Evolutionary conservation across 352 stramenopile species (phyloP).

Genomic region (Phytophthora constricta): DNA sequence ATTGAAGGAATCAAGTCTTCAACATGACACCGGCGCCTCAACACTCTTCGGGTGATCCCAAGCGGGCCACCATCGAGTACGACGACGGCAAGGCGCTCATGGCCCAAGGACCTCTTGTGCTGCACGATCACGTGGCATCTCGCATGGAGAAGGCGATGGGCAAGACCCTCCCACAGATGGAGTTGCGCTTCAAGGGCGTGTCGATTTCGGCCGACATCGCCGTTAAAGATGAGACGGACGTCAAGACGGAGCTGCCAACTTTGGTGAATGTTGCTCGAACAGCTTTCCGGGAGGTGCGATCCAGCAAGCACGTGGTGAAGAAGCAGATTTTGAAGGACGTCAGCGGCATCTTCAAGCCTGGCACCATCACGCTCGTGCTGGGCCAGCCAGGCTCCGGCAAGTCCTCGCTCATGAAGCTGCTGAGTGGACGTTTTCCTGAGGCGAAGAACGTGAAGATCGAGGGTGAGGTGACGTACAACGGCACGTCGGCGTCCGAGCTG

Average conservation of each 20-base stretch:
- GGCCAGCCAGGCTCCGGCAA: not conserved
- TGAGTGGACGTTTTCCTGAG: not conserved
- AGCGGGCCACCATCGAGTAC: conserved; percentile 13
- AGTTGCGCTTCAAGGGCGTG: not conserved
- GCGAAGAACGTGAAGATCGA: not conserved
- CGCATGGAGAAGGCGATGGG: not conserved
- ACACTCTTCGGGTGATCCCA: too few species aligned
- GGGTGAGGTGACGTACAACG: not conserved
- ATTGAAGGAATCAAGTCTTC: not conserved
- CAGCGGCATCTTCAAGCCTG: not conserved
- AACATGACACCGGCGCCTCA: not conserved
- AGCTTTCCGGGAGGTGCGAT: not conserved
- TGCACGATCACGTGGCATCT: conserved; percentile 27
- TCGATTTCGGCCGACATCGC: conserved; percentile 1
- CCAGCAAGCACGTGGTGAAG: not conserved
- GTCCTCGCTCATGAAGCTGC: not conserved
- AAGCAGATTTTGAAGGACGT: not conserved
- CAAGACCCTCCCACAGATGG: not conserved
- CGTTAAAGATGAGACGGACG: not conserved
- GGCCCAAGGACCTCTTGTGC: conserved; percentile 15
- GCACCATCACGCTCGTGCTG: not conserved
- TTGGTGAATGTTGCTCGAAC: conserved; percentile 9
- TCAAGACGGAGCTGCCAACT: conserved; percentile 13
- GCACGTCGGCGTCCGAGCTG: not conserved
- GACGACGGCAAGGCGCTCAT: conserved; percentile 26